Conservation (phyloP, 2,329 filamentous ascomycete genomes). For the Magnaporthales sp. region DNA sequence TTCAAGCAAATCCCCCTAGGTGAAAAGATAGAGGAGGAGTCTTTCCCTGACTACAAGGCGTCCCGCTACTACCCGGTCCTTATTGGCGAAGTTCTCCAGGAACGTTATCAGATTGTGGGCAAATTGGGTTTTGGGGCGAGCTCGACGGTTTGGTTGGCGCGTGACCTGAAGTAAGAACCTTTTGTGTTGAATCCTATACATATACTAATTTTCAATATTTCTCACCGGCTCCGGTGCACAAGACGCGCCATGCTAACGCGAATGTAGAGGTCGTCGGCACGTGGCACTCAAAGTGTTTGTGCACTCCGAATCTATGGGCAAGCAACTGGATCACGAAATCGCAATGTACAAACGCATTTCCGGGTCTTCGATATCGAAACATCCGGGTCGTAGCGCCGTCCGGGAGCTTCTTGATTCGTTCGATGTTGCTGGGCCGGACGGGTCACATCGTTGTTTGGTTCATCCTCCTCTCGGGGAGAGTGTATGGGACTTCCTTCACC, state of each 20-base stretch:
- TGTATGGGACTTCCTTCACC: background rate
- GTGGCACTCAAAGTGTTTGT: too few relatives aligned
- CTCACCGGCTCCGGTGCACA: background rate
- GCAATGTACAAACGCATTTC: background rate
- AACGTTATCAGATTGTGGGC: constrained; percentile 14
- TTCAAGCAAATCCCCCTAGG: background rate
- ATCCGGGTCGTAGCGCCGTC: background rate
- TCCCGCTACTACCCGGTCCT: constrained; percentile 13
- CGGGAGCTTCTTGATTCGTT: background rate
- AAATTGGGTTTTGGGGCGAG: constrained; percentile 15
- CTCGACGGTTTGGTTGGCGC: constrained; percentile 16
- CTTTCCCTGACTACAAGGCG: constrained; percentile 11
- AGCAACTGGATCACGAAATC: background rate
- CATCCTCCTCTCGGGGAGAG: background rate
- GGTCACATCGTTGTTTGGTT: background rate
- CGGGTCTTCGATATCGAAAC: background rate
- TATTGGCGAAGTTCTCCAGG: constrained; percentile 13
- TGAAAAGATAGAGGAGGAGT: constrained; percentile 22
- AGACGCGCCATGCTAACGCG: background rate
- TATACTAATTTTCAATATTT: too few relatives aligned
- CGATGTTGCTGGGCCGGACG: background rate
- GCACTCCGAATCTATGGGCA: background rate
- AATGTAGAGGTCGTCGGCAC: too few relatives aligned
- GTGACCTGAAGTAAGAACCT: constrained; percentile 11
- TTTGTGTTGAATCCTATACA: too few relatives aligned